Percentiles rank a stretch among this genome's conserved stretches.
Evolutionary conservation across 352 stramenopile species (phyloP).

Genomic region (Phytophthora hibernalis): DNA sequence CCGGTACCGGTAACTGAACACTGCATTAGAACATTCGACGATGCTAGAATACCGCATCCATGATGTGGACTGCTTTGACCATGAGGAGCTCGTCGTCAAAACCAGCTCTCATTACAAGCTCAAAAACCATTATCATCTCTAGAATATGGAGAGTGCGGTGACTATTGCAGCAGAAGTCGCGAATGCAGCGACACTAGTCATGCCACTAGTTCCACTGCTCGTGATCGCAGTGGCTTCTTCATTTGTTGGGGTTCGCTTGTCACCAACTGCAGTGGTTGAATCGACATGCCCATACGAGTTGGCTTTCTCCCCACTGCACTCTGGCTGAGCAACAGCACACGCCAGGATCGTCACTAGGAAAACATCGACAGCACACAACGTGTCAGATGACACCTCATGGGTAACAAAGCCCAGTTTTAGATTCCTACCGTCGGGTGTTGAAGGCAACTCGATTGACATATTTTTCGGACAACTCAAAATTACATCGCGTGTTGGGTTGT

Average conservation of each 20-base stretch:
- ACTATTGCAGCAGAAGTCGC: neutral
- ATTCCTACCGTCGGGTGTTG: conserved; percentile 32
- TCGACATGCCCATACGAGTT: conserved; percentile 51
- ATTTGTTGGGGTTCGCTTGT: conserved; percentile 39
- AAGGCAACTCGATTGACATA: conserved; percentile 38
- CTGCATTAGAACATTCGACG: too few species aligned
- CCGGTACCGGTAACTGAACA: too few species aligned
- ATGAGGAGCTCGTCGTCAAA: too few species aligned
- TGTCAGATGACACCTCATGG: neutral
- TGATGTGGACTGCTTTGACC: too few species aligned
- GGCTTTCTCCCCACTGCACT: conserved; percentile 64
- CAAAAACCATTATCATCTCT: too few species aligned
- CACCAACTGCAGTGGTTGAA: conserved; percentile 30
- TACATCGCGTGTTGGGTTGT: conserved; percentile 32
- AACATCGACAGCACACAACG: neutral
- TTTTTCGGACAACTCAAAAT: conserved; percentile 52
- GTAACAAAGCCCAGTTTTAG: too few species aligned
- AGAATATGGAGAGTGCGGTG: too few species aligned
- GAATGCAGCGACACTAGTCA: neutral
- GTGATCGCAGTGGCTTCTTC: neutral
- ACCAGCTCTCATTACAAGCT: too few species aligned
- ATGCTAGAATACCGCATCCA: too few species aligned
- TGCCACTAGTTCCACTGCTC: neutral
- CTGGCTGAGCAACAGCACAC: conserved; percentile 54
- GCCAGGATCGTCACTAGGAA: conserved; percentile 43